Base-by-base conservation (phyloP, 2,329 filamentous ascomycete genomes). In the Aspergillus transmontanensis region DNA sequence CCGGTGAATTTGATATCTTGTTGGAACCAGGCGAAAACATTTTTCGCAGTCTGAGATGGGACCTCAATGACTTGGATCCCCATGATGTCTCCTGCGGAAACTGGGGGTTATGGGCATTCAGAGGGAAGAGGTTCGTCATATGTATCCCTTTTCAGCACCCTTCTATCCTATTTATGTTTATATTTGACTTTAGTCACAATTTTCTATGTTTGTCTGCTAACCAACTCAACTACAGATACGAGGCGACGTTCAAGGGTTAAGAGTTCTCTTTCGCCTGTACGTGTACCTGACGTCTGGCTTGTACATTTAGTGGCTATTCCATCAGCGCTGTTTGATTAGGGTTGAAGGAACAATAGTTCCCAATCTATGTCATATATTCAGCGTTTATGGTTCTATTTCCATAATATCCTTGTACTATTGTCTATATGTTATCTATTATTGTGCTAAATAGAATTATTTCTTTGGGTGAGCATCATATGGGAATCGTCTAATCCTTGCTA, bases 71-170 rank as follows among this genome's bases (percentile, higher is more conserved):
- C 74, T 82, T 95, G 67, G 95, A 97, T 76, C 94, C 94, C 7
- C 92, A 96, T 75, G 95, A 98, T 78, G 84, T 98, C 66, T 97
- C 90, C 71, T 96, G 93, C 73, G 94, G 95, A 60, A 99, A 99
- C 79, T 99, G 93, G 93, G 95, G 95, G 12, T 84, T 97, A 2
- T 99, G 96, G 93, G 93, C 90, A 16, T 99, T 99, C 83, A 88
- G 95, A 80, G 95, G 95, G 71, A 99, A 99, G 87, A 90, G 94
- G 87, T 97, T 86, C 71, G 87, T 71, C 23, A 48, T 23, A 48
- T 48, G n/a, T 57, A 36, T 10, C 64, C 48, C 10, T 19, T 51
- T 11, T 45, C 26, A 48, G 16, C 26, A 32, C 16, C 23, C 21
- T 30, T 30, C 45, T 14, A 21, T 10, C 10, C 26, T 51, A 12